Percentiles rank a stretch among this genome's conserved stretches.
Conservation (phyloP, 805 yeast species). For the Lachancea mirantina region DNA sequence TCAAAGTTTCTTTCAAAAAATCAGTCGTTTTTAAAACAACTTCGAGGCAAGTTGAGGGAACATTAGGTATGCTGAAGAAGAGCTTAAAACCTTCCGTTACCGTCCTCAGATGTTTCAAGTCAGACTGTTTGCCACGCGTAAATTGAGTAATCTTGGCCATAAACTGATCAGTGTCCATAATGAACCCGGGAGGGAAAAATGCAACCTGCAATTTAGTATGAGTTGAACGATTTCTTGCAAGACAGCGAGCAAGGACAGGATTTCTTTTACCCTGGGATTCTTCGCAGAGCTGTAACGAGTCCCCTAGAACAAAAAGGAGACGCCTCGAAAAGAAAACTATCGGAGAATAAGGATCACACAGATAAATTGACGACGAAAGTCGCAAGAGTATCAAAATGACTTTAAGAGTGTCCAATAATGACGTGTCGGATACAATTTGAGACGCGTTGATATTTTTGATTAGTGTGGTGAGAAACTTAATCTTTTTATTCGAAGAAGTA, state of each 20-base stretch:
- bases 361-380: constrained; percentile 7
- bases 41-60: constrained; percentile 19
- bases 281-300: constrained; percentile 7
- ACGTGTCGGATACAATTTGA: constrained; percentile 19
- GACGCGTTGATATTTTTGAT: constrained; percentile 25
- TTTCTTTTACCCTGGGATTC: constrained; percentile 14
- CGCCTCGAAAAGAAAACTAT: constrained; percentile 5
- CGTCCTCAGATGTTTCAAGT: constrained; percentile 25
- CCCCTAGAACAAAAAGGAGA: constrained; percentile 9
- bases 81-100: constrained; percentile 34
- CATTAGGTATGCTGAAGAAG: constrained; percentile 28
- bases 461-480: constrained; percentile 20
- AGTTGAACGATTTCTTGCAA: constrained; percentile 15
- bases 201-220: constrained; percentile 23
- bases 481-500: constrained; percentile 15
- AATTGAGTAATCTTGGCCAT: constrained; percentile 21
- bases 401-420: constrained; percentile 22
- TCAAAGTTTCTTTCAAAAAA: constrained; percentile 28
- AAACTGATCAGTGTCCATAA: constrained; percentile 29
- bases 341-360: constrained; percentile 7
- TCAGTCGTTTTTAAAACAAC: constrained; percentile 26
- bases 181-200: constrained; percentile 26
- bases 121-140: constrained; percentile 10
- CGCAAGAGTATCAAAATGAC: constrained; percentile 11
- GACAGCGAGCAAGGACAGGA: constrained; percentile 13